These are phyloP conservation scores for Aspergillus flavus DNA, from an alignment of 2,329 filamentous ascomycete species.

Conservation along the genomic window DNA sequence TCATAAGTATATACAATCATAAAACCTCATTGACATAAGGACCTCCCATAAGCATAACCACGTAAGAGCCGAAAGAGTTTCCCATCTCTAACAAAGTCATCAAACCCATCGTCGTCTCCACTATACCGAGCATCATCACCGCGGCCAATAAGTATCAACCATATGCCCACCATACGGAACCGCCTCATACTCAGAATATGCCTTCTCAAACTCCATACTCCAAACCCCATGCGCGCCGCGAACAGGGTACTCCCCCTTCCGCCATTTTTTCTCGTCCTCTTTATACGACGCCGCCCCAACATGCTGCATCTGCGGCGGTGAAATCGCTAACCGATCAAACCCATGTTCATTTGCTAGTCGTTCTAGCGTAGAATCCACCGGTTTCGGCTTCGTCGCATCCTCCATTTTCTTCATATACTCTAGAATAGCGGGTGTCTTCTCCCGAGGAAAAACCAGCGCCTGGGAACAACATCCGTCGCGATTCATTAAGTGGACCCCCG, in stretches of 20 bases:
- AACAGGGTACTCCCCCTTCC: constrained; percentile 17
- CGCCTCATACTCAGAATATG: constrained; percentile 10
- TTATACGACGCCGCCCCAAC: constrained; percentile 28
- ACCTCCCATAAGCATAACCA: constrained; percentile 1
- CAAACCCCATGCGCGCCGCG: constrained; percentile 28
- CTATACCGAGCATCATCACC: background rate
- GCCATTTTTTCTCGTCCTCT: constrained; percentile 23
- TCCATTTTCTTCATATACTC: constrained; percentile 19
- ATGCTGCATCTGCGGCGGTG: constrained; percentile 29
- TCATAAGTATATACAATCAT: constrained; percentile 4
- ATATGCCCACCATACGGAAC: background rate
- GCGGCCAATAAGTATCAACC: background rate
- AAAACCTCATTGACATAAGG: background rate
- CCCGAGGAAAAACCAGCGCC: constrained; percentile 46
- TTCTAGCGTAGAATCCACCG: constrained; percentile 26
- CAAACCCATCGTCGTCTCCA: background rate
- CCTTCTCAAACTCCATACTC: constrained; percentile 28
- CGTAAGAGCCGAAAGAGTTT: background rate
- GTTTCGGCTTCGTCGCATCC: constrained; percentile 14
- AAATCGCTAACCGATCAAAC: constrained; percentile 24
- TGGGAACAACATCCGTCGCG: constrained; percentile 49
- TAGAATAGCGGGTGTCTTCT: constrained; percentile 21
- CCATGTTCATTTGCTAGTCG: constrained; percentile 16
- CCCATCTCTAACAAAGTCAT: background rate
- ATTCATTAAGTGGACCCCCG: constrained; percentile 46